Percentiles rank a stretch among this genome's conserved stretches.
Conservation (phyloP, 192 early-diverging fungal genomes). For the Mortierella hygrophila region DNA sequence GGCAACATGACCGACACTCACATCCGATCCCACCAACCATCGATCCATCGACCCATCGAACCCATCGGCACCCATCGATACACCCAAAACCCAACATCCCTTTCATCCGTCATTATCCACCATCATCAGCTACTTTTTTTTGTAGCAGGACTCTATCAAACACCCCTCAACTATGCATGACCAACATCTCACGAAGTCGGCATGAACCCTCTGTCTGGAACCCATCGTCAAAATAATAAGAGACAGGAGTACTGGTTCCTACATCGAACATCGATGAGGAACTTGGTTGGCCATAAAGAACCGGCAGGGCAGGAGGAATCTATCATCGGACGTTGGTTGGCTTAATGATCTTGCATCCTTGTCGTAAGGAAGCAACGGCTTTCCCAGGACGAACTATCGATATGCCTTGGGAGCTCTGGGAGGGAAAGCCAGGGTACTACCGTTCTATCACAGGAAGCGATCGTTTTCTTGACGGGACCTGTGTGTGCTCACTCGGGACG, state of each 20-base stretch:
- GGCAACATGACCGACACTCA: background rate
- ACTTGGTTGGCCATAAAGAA: background rate
- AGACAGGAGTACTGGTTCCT: background rate
- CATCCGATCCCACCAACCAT: constrained; percentile 13
- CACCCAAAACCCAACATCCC: constrained; percentile 5
- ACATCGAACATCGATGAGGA: background rate
- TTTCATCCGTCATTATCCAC: background rate
- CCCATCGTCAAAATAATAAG: background rate
- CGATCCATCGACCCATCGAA: constrained; percentile 27
- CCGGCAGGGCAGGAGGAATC: background rate
- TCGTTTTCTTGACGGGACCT: background rate
- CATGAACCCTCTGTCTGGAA: background rate
- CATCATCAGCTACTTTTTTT: background rate
- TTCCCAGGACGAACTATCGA: background rate
- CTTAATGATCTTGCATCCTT: background rate
- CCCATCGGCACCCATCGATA: background rate
- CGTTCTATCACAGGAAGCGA: background rate
- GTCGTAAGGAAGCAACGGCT: background rate
- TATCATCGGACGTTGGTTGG: background rate
- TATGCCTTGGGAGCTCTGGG: background rate
- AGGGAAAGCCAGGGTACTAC: background rate
- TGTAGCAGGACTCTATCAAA: no score
- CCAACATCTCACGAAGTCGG: background rate
- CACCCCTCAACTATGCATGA: constrained; percentile 2
- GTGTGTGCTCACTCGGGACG: background rate